Evolutionary conservation across 2,329 filamentous ascomycete species (phyloP).

Genomic region (Cladophialophora exuberans): DNA sequence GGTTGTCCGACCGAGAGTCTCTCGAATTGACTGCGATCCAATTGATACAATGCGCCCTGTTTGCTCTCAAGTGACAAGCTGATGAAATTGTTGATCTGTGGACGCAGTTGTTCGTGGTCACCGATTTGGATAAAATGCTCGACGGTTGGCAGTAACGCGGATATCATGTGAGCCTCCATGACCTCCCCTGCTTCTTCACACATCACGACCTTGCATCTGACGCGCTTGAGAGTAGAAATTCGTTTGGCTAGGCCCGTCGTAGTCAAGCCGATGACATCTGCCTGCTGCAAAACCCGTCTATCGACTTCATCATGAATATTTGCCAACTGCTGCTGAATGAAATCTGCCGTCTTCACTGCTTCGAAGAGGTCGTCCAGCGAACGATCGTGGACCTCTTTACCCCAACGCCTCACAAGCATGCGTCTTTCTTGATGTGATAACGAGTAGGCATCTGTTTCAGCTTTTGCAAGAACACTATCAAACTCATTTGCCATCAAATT

Average conservation of each 20-base stretch:
- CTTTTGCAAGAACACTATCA: constrained; percentile 9
- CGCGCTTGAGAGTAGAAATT: constrained; percentile 48
- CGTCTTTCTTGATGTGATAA: constrained; percentile 14
- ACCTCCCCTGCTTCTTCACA: constrained; percentile 51
- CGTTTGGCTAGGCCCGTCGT: constrained; percentile 56
- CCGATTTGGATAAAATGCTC: constrained; percentile 50
- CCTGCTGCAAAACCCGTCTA: constrained; percentile 38
- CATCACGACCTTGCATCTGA: constrained; percentile 46
- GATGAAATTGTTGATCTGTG: constrained; percentile 44
- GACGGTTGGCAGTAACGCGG: constrained; percentile 44
- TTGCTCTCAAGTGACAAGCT: constrained; percentile 39
- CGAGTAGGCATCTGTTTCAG: constrained; percentile 1
- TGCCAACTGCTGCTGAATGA: constrained; percentile 36
- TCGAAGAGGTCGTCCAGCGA: constrained; percentile 46
- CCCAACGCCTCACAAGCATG: constrained; percentile 35
- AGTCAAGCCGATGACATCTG: constrained; percentile 58
- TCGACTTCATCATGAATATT: constrained; percentile 12
- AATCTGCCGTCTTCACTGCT: constrained; percentile 48
- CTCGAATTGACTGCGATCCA: constrained; percentile 59
- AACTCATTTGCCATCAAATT: background rate
- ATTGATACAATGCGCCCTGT: constrained; percentile 43
- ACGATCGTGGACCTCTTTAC: constrained; percentile 47
- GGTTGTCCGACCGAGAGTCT: constrained; percentile 44
- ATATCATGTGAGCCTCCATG: constrained; percentile 46
- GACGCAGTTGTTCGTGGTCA: constrained; percentile 49